Evolutionary conservation across 495 filamentous ascomycete species (phyloP).

Genomic region (Cercophora newfieldiana): DNA sequence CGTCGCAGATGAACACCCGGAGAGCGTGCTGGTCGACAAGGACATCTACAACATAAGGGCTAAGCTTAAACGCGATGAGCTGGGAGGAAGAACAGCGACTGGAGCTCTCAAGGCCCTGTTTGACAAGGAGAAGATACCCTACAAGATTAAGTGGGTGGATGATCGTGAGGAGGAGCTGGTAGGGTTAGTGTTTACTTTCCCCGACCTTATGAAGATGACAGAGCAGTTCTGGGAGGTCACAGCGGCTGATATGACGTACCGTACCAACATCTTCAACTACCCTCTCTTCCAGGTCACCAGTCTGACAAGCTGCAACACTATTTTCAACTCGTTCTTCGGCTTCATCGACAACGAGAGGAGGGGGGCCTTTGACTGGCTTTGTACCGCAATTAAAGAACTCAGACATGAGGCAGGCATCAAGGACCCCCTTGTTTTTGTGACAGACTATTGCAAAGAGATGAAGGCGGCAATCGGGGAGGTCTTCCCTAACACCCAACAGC

Average conservation of each 20-base stretch:
- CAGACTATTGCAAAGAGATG: neutral
- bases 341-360: neutral
- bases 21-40: no score
- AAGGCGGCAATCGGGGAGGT: neutral
- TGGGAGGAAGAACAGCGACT: no score
- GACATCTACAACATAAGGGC: no score
- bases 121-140: no score
- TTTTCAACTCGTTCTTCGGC: neutral
- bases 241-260: neutral
- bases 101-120: no score
- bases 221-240: conserved; percentile 1
- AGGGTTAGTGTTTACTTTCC: no score
- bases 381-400: neutral
- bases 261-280: neutral
- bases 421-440: neutral
- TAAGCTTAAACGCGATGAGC: no score
- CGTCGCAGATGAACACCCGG: no score
- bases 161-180: no score
- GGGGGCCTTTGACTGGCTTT: neutral
- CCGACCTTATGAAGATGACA: no score
- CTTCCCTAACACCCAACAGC: neutral
- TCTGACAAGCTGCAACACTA: neutral
- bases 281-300: conserved; percentile 2
- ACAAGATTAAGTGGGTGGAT: no score
- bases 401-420: neutral